phyloP scores from a whole-genome alignment of 805 yeast genomes.

The Wickerhamiella siamensis region DNA sequence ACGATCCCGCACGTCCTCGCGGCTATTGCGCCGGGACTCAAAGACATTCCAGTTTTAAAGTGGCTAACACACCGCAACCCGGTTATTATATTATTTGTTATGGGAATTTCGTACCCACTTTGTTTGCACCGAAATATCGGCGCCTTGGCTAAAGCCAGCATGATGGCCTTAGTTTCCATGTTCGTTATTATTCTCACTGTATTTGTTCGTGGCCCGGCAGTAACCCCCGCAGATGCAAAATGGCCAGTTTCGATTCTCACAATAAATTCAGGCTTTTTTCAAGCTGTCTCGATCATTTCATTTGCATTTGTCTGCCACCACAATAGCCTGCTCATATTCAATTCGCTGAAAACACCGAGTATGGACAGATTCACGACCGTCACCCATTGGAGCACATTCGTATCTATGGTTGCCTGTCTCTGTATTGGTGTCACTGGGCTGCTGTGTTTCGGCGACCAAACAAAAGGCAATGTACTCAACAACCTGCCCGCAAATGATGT shows the following conservation, averaged over 20 bases:
- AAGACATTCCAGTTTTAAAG: constrained; percentile 27
- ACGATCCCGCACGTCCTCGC: constrained; percentile 81
- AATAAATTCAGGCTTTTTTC: constrained; percentile 54
- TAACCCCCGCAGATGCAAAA: constrained; percentile 23
- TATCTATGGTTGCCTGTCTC: constrained; percentile 67
- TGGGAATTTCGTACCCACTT: constrained; percentile 67
- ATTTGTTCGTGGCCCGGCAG: constrained; percentile 53
- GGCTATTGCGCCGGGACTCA: constrained; percentile 40
- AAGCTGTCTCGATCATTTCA: constrained; percentile 86
- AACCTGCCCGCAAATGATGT: constrained; percentile 67
- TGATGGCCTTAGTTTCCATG: constrained; percentile 79
- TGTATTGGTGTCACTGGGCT: constrained; percentile 71
- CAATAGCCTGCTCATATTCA: constrained; percentile 79
- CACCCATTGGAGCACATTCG: constrained; percentile 71
- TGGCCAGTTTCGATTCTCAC: constrained; percentile 29
- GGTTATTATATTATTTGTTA: constrained; percentile 56
- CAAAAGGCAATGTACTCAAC: constrained; percentile 78
- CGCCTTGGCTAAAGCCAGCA: constrained; percentile 70
- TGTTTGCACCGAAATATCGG: constrained; percentile 71
- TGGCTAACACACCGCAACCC: constrained; percentile 52
- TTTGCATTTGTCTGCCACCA: constrained; percentile 95
- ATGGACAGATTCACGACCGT: constrained; percentile 57
- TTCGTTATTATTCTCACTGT: constrained; percentile 60
- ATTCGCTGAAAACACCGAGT: constrained; percentile 65
- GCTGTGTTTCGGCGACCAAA: constrained; percentile 54